Evolutionary conservation across 495 filamentous ascomycete genomes (phyloP).

Genomic region (Xylaria flabelliformis): DNA sequence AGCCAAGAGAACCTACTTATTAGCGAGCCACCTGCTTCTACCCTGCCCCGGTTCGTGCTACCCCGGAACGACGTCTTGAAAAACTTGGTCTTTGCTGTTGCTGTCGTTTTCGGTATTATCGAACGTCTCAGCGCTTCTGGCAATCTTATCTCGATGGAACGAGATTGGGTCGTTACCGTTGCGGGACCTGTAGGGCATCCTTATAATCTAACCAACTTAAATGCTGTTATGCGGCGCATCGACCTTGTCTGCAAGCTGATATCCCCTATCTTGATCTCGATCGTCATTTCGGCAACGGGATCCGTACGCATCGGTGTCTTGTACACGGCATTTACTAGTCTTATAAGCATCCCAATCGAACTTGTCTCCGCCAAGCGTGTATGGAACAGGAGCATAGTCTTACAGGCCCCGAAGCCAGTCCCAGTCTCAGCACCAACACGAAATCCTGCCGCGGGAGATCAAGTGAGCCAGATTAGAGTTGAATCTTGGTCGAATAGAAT

Average conservation of each 20-base stretch:
- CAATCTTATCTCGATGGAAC: conserved; percentile 68
- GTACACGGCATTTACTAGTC: conserved; percentile 47
- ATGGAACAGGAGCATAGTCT: conserved; percentile 43
- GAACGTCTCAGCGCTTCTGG: conserved; percentile 62
- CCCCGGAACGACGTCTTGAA: conserved; percentile 31
- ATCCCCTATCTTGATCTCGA: conserved; percentile 64
- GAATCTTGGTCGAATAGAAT: conserved; percentile 30
- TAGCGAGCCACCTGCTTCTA: conserved; percentile 1
- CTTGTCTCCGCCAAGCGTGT: conserved; percentile 46
- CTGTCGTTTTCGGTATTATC: conserved; percentile 60
- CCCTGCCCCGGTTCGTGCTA: conserved; percentile 16
- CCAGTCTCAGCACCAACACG: conserved; percentile 13
- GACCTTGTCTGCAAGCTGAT: conserved; percentile 75
- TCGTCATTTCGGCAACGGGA: conserved; percentile 50
- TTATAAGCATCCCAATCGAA: conserved; percentile 46
- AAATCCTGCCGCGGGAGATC: conserved; percentile 6
- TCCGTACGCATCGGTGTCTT: conserved; percentile 59
- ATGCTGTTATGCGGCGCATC: conserved; percentile 72
- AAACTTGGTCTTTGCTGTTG: conserved; percentile 48
- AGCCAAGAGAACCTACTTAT: conserved; percentile 41
- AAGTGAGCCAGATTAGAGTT: conserved; percentile 19
- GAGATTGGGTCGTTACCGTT: conserved; percentile 65
- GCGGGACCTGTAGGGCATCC: conserved; percentile 39
- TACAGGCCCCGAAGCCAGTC: conserved; percentile 37
- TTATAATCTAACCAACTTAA: conserved; percentile 56